These are phyloP conservation scores for Mycosarcoma mackinlayi DNA, from an alignment of 1,284 basidiomycete species.

Conservation along the genomic window DNA sequence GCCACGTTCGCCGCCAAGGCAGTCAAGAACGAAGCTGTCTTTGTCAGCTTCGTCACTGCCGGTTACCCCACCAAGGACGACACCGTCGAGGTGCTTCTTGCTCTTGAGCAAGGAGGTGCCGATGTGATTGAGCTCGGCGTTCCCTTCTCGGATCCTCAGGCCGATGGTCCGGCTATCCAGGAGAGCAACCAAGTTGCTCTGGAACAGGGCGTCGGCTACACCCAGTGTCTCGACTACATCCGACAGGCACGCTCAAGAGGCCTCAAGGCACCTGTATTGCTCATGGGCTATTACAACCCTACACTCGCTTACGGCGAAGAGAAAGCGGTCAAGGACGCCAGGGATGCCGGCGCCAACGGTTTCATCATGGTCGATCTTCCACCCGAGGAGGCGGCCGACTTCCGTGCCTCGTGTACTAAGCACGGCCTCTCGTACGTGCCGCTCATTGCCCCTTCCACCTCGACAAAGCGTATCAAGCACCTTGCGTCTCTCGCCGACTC, in stretches of 20 bases:
- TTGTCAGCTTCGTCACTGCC: slow-evolving; percentile 66
- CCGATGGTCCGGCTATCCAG: slow-evolving; percentile 88
- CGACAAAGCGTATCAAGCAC: slow-evolving; percentile 86
- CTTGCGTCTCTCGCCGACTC: slow-evolving; percentile 91
- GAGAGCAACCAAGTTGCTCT: slow-evolving; percentile 76
- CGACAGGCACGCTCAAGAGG: slow-evolving; percentile 83
- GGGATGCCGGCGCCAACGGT: slow-evolving; percentile 90
- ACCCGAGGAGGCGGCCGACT: slow-evolving; percentile 91
- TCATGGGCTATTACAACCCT: slow-evolving; percentile 86
- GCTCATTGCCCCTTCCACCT: slow-evolving; percentile 93
- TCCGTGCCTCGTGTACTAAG: slow-evolving; percentile 86
- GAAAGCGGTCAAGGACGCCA: slow-evolving; percentile 87
- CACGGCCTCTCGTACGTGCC: slow-evolving; percentile 95
- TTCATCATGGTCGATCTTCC: slow-evolving; percentile 98
- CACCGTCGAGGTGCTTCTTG: slow-evolving; percentile 87
- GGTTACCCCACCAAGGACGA: slow-evolving; percentile 70
- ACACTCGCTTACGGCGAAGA: slow-evolving; percentile 94
- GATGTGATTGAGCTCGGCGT: slow-evolving; percentile 97
- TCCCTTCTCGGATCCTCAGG: slow-evolving; percentile 94
- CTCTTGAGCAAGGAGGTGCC: slow-evolving; percentile 89
- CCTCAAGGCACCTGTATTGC: slow-evolving; percentile 83
- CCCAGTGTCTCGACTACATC: slow-evolving; percentile 75
- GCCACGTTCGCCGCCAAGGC: slow-evolving; percentile 59
- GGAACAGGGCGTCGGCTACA: slow-evolving; percentile 61
- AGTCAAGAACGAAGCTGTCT: slow-evolving; percentile 64